phyloP scores from a whole-genome alignment of 345 rosid species.

The Hibiscus tridactylites region DNA sequence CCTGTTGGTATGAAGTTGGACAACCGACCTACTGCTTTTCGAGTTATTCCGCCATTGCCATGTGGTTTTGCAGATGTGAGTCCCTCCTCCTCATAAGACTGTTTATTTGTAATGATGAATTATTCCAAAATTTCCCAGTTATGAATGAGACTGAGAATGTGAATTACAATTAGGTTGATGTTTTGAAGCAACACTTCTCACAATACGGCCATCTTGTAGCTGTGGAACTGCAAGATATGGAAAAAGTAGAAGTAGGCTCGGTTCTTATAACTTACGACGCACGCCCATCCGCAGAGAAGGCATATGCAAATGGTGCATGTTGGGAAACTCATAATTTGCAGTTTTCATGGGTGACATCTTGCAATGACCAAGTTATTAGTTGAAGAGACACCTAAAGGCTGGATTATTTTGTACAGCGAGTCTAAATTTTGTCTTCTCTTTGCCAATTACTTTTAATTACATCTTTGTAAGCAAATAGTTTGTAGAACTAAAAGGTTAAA shows the following conservation, averaged over 20 bases:
- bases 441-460: too few species aligned
- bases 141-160: too few species aligned
- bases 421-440: too few species aligned
- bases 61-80: conserved; percentile 64
- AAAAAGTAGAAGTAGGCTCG: conserved; percentile 25
- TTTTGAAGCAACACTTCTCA: too few species aligned
- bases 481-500: too few species aligned
- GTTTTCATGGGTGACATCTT: conserved; percentile 53
- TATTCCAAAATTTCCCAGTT: too few species aligned
- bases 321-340: conserved; percentile 71
- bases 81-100: background rate
- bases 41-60: conserved; percentile 70
- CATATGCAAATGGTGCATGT: conserved; percentile 61
- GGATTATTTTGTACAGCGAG: too few species aligned
- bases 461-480: too few species aligned
- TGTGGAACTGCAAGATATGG: conserved; percentile 45
- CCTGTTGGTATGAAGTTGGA: conserved; percentile 47
- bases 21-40: conserved; percentile 69
- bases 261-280: conserved; percentile 42
- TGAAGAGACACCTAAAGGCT: too few species aligned
- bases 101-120: too few species aligned
- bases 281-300: conserved; percentile 49
- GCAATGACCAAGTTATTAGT: conserved; percentile 5
- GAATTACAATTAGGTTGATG: too few species aligned
- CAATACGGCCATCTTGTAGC: conserved; percentile 19